A percentile compares a stretch with the other conserved stretches of the same genome.
These are phyloP conservation scores for Nephelium lappaceum DNA, from an alignment of 345 rosid species.

Conservation along the genomic window DNA sequence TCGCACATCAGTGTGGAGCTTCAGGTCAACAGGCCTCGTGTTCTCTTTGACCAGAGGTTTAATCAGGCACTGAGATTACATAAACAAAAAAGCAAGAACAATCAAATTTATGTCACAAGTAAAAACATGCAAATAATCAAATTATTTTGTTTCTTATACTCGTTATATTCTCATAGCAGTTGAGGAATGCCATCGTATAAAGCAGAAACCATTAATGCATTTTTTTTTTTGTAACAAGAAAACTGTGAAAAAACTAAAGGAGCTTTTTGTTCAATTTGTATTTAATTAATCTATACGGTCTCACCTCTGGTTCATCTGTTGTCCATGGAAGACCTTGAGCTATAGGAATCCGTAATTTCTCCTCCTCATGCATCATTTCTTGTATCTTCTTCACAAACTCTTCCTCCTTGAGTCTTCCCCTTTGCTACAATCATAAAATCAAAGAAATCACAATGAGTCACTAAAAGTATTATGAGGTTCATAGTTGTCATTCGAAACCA, in stretches of 20 bases:
- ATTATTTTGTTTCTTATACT: not conserved
- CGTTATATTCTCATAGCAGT: not conserved
- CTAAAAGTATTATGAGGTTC: not conserved
- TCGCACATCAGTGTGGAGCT: constrained; percentile 74
- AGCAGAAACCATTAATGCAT: not conserved
- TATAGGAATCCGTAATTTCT: constrained; percentile 65
- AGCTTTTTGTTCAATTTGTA: not conserved
- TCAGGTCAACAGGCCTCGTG: constrained; percentile 70
- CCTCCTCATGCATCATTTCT: constrained; percentile 68
- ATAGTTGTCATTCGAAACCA: not conserved
- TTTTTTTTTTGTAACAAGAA: not conserved
- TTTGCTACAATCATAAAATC: constrained; percentile 52
- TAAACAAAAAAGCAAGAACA: constrained; percentile 8
- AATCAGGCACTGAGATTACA: constrained; percentile 52
- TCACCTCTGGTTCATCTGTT: constrained; percentile 95
- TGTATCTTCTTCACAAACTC: constrained; percentile 77
- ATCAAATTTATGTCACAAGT: not conserved
- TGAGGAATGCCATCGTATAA: no score
- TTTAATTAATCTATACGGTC: not conserved
- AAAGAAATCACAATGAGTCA: not conserved
- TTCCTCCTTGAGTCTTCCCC: constrained; percentile 87
- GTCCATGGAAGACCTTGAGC: constrained; percentile 99
- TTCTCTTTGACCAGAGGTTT: constrained; percentile 75
- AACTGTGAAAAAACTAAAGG: not conserved
- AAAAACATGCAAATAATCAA: not conserved